Base-by-base conservation (phyloP, 805 yeast genomes). In the Kurtzmaniella cleridarum region DNA sequence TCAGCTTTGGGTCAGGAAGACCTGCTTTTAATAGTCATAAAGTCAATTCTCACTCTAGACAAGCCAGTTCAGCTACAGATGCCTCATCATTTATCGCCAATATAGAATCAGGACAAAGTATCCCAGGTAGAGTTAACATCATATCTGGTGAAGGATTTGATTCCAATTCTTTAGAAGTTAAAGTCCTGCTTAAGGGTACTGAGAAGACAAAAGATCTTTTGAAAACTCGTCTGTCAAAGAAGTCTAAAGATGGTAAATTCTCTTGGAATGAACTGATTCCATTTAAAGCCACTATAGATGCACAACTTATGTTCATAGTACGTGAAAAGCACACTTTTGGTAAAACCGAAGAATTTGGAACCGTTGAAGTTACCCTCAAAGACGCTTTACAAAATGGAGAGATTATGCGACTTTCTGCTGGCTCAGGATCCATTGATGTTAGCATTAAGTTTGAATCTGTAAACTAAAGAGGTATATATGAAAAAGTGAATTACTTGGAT, bases 241-340 rank as follows among this genome's bases (percentile, higher is more conserved):
- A 42, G 50, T 60, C 74, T 11, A 56, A 60, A 33, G 63, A 64
- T 6, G 81, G 79, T 1, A 6, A 51, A 1, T 65, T 68, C 35
- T 64, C 57, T 40, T 81, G 83, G 78, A 71, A 78, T 42, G 96
- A 87, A 53, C 66, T 79, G 15, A 67, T 74, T 43, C 69, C 80
- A 3, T 84, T 90, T 66, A 79, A 75, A 51, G 81, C 91, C 4
- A 68, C 81, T 3, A 60, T 79, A 3, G 81, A 75, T 9, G 80
- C 81, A 3, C 71, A 66, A 39, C 51, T 90, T 31, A 64, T 76
- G 2, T 76, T 91, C 51, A 69, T 71, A 30, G 76, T 86, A 20
- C 68, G 77, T 31, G 78, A 80, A 27, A 84, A 77, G 52, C 93
- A 85, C 55, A 73, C 78, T 2, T 73, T 90, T 49, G 89, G 95